Evolutionary conservation across 495 filamentous ascomycete species (phyloP).

Genomic region (Penicillium flavigenum): DNA sequence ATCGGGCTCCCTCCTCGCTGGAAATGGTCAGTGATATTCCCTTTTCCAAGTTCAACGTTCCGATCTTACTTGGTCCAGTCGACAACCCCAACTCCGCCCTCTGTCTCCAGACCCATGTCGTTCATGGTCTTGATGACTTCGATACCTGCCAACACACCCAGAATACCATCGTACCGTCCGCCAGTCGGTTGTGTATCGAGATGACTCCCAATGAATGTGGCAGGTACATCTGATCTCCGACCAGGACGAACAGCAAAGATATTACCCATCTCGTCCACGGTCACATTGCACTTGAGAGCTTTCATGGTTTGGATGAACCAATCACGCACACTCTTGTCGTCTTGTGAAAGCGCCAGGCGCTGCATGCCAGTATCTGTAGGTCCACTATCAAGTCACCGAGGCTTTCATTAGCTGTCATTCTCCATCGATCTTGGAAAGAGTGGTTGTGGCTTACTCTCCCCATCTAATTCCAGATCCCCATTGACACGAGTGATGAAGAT

Average conservation of each 20-base stretch:
- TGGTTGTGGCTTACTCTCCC: conserved; percentile 54
- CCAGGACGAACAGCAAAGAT: conserved; percentile 72
- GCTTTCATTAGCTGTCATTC: conserved; percentile 12
- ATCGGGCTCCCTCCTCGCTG: conserved; percentile 75
- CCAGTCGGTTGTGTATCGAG: conserved; percentile 78
- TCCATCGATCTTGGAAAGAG: neutral
- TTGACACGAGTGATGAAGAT: conserved; percentile 65
- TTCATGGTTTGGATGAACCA: conserved; percentile 72
- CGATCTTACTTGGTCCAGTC: conserved; percentile 71
- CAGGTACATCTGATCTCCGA: conserved; percentile 48
- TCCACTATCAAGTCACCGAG: conserved; percentile 32
- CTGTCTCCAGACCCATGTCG: conserved; percentile 68
- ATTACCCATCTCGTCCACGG: conserved; percentile 68
- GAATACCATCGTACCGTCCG: conserved; percentile 71
- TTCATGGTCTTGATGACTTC: conserved; percentile 67
- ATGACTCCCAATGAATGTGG: conserved; percentile 72
- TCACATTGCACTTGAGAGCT: conserved; percentile 60
- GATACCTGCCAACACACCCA: conserved; percentile 70
- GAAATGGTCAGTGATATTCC: conserved; percentile 15
- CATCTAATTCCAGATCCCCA: conserved; percentile 65
- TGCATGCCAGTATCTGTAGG: conserved; percentile 65
- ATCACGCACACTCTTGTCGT: conserved; percentile 68
- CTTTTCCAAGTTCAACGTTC: neutral
- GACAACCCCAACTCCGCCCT: conserved; percentile 68
- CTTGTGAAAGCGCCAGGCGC: conserved; percentile 64